These are phyloP conservation scores for Carex myosuroides DNA, from an alignment of 176 grass and related monocot genomes.

Conservation along the genomic window DNA sequence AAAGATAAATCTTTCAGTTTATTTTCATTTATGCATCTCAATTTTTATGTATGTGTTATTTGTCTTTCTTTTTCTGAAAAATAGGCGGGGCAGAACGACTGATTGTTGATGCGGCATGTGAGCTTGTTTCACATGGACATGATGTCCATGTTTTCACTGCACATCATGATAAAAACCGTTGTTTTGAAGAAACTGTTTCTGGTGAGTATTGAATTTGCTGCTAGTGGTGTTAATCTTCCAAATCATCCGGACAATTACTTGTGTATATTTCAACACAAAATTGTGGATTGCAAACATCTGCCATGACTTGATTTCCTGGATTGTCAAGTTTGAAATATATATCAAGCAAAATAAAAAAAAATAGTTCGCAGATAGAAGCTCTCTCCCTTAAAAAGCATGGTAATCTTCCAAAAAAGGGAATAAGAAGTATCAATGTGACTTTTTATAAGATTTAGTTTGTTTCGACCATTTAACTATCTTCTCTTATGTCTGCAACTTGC, in stretches of 20 bases:
- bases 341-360: background rate
- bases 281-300: background rate
- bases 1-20: background rate
- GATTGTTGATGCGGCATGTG: constrained; percentile 79
- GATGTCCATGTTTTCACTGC: constrained; percentile 86
- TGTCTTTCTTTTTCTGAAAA: background rate
- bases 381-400: background rate
- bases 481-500: background rate
- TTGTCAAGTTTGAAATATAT: background rate
- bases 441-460: constrained; percentile 10
- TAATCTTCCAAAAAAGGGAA: background rate
- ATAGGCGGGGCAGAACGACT: constrained; percentile 91
- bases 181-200: constrained; percentile 89
- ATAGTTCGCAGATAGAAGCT: background rate
- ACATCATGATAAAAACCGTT: constrained; percentile 82
- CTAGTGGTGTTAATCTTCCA: background rate
- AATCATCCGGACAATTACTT: background rate
- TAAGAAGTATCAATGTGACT: background rate
- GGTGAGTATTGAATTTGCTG: constrained; percentile 29
- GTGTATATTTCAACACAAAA: background rate
- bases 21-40: background rate
- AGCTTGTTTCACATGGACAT: constrained; percentile 71
- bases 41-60: background rate
- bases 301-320: background rate
- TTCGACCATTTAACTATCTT: background rate